phyloP scores from a whole-genome alignment of 495 filamentous ascomycete species.

The Xylaria longipes region DNA sequence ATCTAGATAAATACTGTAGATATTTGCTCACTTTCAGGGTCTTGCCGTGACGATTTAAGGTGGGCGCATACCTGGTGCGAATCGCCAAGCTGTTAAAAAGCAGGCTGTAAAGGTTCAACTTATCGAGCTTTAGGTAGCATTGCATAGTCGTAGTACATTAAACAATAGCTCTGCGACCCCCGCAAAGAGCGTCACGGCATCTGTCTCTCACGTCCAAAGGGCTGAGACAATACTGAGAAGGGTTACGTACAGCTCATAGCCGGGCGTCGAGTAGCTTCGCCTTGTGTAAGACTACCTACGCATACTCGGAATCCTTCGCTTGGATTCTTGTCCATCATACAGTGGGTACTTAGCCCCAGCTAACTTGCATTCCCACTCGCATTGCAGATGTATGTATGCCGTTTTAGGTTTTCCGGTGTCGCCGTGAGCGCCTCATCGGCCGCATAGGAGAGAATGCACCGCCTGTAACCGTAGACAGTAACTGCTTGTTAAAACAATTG shows the following conservation, averaged over 20 bases:
- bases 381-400: neutral
- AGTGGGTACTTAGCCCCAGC: too few species aligned
- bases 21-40: constrained; percentile 1
- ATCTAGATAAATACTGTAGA: neutral
- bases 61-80: neutral
- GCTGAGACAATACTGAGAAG: neutral
- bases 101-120: constrained; percentile 1
- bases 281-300: neutral
- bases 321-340: neutral
- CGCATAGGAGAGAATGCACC: neutral
- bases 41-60: neutral
- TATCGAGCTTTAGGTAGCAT: neutral
- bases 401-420: neutral
- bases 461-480: neutral
- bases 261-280: constrained; percentile 12
- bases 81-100: neutral
- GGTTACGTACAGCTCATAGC: neutral
- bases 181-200: neutral
- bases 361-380: too few species aligned
- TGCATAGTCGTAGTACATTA: neutral
- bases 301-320: constrained; percentile 6
- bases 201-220: neutral
- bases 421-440: neutral
- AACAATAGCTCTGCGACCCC: neutral
- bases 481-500: neutral